Evolutionary conservation across 805 yeast species (phyloP).

Genomic region (Tetrapisispora pingtungensis): DNA sequence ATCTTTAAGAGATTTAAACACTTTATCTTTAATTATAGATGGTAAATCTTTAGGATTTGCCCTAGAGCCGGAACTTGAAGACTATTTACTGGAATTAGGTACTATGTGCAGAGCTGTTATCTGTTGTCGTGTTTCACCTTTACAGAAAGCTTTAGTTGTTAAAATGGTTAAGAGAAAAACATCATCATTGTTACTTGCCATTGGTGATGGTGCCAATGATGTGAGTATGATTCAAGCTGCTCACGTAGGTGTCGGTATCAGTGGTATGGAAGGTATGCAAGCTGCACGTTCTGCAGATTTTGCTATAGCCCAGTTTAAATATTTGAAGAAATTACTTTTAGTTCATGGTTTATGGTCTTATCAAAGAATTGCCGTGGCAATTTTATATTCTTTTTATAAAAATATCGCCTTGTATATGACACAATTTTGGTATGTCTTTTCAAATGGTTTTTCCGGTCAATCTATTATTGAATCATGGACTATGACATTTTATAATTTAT

Average conservation of each 20-base stretch:
- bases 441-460: conserved; percentile 89
- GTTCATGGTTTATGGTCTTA: conserved; percentile 99
- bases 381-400: conserved; percentile 89
- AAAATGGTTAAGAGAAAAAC: conserved; percentile 83
- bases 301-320: conserved; percentile 92
- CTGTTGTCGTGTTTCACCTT: conserved; percentile 95
- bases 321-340: conserved; percentile 65
- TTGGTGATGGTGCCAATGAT: conserved; percentile 99
- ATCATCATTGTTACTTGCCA: conserved; percentile 65
- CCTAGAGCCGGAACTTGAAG: conserved; percentile 70
- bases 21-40: conserved; percentile 85
- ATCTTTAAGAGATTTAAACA: conserved; percentile 58
- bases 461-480: conserved; percentile 97
- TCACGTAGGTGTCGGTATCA: conserved; percentile 97
- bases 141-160: conserved; percentile 93
- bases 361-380: conserved; percentile 86
- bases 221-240: conserved; percentile 99
- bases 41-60: conserved; percentile 88
- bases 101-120: conserved; percentile 88
- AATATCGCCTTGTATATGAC: conserved; percentile 94
- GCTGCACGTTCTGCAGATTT: conserved; percentile 98
- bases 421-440: conserved; percentile 95
- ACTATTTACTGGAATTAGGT: conserved; percentile 67
- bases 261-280: conserved; percentile 99
- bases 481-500: conserved; percentile 86